phyloP scores from a whole-genome alignment of 75 land plant genomes.

The Chamaecyparis obtusa region DNA sequence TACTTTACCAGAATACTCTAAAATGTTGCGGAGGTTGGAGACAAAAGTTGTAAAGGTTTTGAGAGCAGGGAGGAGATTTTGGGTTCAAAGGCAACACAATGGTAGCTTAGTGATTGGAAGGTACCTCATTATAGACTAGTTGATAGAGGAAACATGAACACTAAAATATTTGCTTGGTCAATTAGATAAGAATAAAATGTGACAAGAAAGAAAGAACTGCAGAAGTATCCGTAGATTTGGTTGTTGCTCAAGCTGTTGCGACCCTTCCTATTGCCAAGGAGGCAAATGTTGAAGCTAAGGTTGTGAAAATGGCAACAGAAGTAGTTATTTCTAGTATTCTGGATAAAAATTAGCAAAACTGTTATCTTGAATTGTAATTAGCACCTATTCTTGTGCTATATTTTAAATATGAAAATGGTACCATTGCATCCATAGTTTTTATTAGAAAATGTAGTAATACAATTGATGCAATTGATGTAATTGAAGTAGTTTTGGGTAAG shows the following conservation, averaged over 20 bases:
- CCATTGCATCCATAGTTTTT: no score
- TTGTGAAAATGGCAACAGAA: background rate
- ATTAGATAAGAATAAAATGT: conserved; percentile 34
- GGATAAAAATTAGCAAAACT: background rate
- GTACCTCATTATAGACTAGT: conserved; percentile 7
- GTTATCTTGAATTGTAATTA: no score
- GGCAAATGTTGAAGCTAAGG: conserved; percentile 40
- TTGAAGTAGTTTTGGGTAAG: no score
- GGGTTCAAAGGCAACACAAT: conserved; percentile 18
- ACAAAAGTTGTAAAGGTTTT: conserved; percentile 9
- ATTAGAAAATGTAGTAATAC: no score
- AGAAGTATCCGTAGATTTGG: conserved; percentile 60
- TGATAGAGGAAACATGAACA: background rate
- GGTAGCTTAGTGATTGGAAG: conserved; percentile 30
- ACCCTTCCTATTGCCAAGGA: conserved; percentile 77
- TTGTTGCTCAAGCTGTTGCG: conserved; percentile 87
- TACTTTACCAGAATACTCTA: background rate
- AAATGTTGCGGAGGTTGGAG: conserved; percentile 8
- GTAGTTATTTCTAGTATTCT: background rate
- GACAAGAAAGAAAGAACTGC: conserved; percentile 38
- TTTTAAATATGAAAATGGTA: no score
- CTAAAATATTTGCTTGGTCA: conserved; percentile 22
- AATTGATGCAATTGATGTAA: no score
- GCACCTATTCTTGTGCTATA: no score
- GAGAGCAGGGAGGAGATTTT: conserved; percentile 25